Conservation (phyloP, 179 eudicot species). For the Carnegiea gigantea region DNA sequence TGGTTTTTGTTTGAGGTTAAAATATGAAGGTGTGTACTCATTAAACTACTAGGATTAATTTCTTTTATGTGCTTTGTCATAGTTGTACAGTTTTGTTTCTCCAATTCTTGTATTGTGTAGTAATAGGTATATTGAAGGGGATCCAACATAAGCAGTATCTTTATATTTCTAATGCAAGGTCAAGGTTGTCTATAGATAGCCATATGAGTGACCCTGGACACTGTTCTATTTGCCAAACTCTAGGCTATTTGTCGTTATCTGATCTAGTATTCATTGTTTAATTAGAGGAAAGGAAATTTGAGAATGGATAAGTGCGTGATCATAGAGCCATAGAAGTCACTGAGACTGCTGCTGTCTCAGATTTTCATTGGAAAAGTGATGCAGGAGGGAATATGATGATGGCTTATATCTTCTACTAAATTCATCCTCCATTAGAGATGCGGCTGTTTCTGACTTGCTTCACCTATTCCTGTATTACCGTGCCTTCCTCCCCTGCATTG, state of each 20-base stretch:
- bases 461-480: no score
- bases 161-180: not conserved
- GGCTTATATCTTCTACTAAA: not conserved
- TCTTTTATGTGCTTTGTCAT: not conserved
- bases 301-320: no score
- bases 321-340: not conserved
- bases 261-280: no score
- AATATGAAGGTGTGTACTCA: no score
- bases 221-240: not conserved
- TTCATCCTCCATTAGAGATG: no score
- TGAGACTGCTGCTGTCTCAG: not conserved
- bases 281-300: no score
- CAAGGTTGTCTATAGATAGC: not conserved
- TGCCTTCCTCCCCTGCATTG: no score
- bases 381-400: not conserved
- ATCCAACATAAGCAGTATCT: not conserved
- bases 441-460: no score
- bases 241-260: not conserved
- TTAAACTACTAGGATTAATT: not conserved
- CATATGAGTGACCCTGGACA: not conserved
- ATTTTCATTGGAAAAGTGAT: not conserved
- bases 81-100: not conserved
- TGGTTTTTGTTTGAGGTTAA: no score
- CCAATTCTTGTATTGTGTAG: not conserved
- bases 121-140: not conserved